Conservation (phyloP, 371 early-diverging fungal species). For the Conidiobolus incongruus region DNA sequence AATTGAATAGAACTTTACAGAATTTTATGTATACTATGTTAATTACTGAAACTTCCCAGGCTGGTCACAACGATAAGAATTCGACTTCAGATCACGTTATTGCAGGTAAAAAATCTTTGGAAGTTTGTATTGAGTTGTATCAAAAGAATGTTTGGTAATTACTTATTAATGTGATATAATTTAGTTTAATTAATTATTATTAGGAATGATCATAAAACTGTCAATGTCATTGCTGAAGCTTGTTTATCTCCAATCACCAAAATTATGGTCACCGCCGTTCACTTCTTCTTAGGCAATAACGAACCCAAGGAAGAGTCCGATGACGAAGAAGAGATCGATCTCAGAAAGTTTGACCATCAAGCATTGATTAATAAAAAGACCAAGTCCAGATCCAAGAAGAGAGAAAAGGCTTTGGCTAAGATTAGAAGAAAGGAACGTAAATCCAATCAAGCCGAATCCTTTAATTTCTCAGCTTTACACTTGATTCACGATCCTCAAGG, state of each 20-base stretch:
- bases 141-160: constrained; percentile 88
- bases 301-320: constrained; percentile 38
- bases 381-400: constrained; percentile 36
- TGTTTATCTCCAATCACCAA: constrained; percentile 78
- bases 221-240: constrained; percentile 90
- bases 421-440: constrained; percentile 39
- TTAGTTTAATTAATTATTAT: too few species aligned
- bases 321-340: constrained; percentile 35
- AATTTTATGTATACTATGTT: constrained; percentile 90
- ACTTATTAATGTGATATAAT: too few species aligned
- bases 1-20: constrained; percentile 84
- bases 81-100: constrained; percentile 41
- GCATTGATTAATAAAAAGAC: constrained; percentile 63
- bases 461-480: constrained; percentile 83
- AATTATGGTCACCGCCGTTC: constrained; percentile 69
- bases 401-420: constrained; percentile 50
- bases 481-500: constrained; percentile 88
- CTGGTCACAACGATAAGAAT: constrained; percentile 6
- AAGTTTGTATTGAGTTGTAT: constrained; percentile 89
- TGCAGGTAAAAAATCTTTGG: constrained; percentile 82
- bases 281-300: constrained; percentile 75
- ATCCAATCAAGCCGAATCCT: constrained; percentile 40
- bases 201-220: constrained; percentile 92
- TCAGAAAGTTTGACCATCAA: constrained; percentile 49
- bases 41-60: too few species aligned